A percentile compares a stretch with the other conserved stretches of the same genome.
These are phyloP conservation scores for Spongospora subterranea DNA, from an alignment of 208 protist species.

Conservation along the genomic window DNA sequence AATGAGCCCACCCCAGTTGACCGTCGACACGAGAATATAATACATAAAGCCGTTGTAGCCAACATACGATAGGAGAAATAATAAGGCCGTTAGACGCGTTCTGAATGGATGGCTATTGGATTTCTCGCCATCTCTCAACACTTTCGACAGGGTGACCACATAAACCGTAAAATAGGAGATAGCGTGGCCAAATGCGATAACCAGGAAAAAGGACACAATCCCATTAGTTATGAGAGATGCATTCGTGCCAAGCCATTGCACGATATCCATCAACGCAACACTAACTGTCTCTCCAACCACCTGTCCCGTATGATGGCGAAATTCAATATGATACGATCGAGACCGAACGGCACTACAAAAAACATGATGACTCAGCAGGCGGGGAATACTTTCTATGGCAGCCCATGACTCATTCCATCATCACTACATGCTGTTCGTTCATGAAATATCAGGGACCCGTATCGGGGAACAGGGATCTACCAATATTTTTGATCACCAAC, in stretches of 20 bases:
- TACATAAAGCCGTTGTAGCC: slow-evolving; percentile 50
- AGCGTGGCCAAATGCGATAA: slow-evolving; percentile 22
- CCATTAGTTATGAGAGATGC: not conserved
- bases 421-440: no score
- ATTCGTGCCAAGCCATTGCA: slow-evolving; percentile 34
- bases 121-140: slow-evolving; percentile 40
- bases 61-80: not conserved
- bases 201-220: slow-evolving; percentile 51
- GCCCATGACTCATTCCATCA: no score
- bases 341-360: no score
- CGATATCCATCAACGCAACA: slow-evolving; percentile 29
- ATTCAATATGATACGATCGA: no score
- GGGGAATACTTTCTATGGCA: no score
- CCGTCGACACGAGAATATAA: not conserved
- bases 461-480: no score
- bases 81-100: slow-evolving; percentile 28
- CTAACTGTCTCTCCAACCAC: no score
- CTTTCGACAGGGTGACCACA: not conserved
- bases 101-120: not conserved
- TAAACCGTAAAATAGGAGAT: slow-evolving; percentile 47
- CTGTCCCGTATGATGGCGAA: no score
- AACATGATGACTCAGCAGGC: no score
- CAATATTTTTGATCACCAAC: no score
- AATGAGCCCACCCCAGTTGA: slow-evolving; percentile 1
- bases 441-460: no score